phyloP scores from a whole-genome alignment of 2,329 filamentous ascomycete species.

The Geoglossum cookeanum region DNA sequence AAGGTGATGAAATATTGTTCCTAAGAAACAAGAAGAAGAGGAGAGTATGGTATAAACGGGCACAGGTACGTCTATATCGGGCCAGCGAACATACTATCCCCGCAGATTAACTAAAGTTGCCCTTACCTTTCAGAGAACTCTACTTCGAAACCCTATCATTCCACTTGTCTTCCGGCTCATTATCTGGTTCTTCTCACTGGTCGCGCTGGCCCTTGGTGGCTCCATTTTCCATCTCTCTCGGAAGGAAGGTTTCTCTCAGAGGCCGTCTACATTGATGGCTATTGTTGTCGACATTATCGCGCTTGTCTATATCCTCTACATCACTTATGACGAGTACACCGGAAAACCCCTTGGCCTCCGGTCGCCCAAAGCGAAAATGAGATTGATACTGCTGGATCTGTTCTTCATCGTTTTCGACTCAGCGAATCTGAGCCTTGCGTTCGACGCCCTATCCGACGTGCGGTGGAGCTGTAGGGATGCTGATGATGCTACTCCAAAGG shows the following conservation, averaged over 20 bases:
- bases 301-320: slow-evolving; percentile 77
- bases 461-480: slow-evolving; percentile 33
- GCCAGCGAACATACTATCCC: neutral
- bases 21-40: slow-evolving; percentile 24
- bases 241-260: slow-evolving; percentile 31
- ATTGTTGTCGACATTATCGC: slow-evolving; percentile 78
- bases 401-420: slow-evolving; percentile 97
- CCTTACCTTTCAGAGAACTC: slow-evolving; percentile 25
- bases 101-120: neutral
- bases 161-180: slow-evolving; percentile 67
- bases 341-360: slow-evolving; percentile 81
- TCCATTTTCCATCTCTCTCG: slow-evolving; percentile 49
- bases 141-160: slow-evolving; percentile 68
- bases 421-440: slow-evolving; percentile 76
- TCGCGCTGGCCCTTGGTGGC: slow-evolving; percentile 60
- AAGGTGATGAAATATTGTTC: slow-evolving; percentile 16
- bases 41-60: slow-evolving; percentile 35
- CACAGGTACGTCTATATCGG: slow-evolving; percentile 3
- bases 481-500: neutral
- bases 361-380: slow-evolving; percentile 65
- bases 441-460: slow-evolving; percentile 54
- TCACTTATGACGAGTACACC: slow-evolving; percentile 92
- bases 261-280: slow-evolving; percentile 68
- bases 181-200: slow-evolving; percentile 64
- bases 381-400: slow-evolving; percentile 76